Conservation (phyloP, 2,329 filamentous ascomycete genomes). For the Aspergillus flavus region DNA sequence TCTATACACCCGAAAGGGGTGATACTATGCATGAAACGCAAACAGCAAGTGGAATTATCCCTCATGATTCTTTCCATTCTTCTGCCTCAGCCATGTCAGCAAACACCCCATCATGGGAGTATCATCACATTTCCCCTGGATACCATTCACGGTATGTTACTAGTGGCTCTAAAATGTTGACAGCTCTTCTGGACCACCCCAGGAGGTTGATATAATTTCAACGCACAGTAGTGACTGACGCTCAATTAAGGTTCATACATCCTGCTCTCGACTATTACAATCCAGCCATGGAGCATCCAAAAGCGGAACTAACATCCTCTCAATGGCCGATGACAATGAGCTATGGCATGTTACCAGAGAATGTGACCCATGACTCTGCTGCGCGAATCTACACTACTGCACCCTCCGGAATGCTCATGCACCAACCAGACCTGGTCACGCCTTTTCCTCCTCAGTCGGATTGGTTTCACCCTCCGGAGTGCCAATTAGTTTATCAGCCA, state of each 20-base stretch:
- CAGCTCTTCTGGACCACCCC: background rate
- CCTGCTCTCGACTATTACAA: background rate
- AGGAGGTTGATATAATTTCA: background rate
- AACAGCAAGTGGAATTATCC: background rate
- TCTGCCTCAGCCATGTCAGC: background rate
- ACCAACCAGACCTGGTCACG: background rate
- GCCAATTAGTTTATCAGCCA: background rate
- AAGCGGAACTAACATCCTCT: background rate
- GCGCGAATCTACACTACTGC: background rate
- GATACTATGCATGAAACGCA: background rate
- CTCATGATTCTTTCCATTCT: background rate
- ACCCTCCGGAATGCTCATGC: background rate
- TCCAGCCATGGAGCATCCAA: background rate
- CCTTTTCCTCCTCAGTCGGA: background rate
- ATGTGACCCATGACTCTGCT: background rate
- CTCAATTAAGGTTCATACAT: background rate
- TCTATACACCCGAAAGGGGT: background rate
- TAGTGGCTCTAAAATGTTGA: background rate
- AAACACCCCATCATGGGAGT: background rate
- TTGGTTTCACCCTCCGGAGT: background rate
- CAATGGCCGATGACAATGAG: background rate
- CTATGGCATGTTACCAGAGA: background rate
- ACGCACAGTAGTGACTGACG: background rate
- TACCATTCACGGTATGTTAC: background rate
- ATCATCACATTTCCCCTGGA: background rate